These are phyloP conservation scores for Malbranchea zuffiana DNA, from an alignment of 2,329 filamentous ascomycete species.

Conservation along the genomic window DNA sequence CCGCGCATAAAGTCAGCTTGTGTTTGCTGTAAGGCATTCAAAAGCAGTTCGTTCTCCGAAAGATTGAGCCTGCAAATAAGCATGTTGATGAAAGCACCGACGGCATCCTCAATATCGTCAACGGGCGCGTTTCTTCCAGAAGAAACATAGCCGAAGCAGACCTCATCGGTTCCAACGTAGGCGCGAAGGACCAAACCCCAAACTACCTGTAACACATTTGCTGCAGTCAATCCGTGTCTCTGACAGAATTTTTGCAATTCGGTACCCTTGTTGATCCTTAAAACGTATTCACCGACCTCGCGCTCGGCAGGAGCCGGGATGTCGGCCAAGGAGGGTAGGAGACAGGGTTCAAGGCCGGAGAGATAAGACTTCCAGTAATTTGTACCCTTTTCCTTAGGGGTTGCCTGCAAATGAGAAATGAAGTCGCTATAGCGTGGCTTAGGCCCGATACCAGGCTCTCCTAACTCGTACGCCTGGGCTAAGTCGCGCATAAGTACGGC, in stretches of 20 bases:
- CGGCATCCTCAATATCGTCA: constrained; percentile 28
- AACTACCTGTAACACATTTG: constrained; percentile 50
- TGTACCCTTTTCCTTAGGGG: constrained; percentile 20
- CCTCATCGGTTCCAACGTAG: constrained; percentile 29
- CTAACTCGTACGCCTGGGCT: constrained; percentile 24
- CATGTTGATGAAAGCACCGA: constrained; percentile 44
- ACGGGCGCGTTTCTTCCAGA: constrained; percentile 32
- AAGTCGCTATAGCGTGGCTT: constrained; percentile 30
- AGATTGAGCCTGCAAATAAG: constrained; percentile 40
- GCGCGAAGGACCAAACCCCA: constrained; percentile 29
- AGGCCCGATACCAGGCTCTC: constrained; percentile 18
- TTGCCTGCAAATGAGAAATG: constrained; percentile 25
- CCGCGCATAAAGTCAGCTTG: constrained; percentile 39
- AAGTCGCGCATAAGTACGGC: constrained; percentile 25
- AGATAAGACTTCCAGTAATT: constrained; percentile 29
- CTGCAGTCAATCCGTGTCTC: constrained; percentile 15
- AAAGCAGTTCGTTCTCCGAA: constrained; percentile 25
- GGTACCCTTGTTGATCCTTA: constrained; percentile 11
- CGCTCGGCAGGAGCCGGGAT: constrained; percentile 5
- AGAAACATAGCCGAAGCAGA: constrained; percentile 33
- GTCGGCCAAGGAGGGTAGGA: constrained; percentile 18
- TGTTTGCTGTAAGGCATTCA: constrained; percentile 33
- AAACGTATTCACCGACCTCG: constrained; percentile 7
- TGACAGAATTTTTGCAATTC: constrained; percentile 13
- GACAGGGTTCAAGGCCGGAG: constrained; percentile 24